Percentiles rank a stretch among this genome's conserved stretches.
phyloP scores from a whole-genome alignment of 208 protist species.

The Acanthamoeba sp. region DNA sequence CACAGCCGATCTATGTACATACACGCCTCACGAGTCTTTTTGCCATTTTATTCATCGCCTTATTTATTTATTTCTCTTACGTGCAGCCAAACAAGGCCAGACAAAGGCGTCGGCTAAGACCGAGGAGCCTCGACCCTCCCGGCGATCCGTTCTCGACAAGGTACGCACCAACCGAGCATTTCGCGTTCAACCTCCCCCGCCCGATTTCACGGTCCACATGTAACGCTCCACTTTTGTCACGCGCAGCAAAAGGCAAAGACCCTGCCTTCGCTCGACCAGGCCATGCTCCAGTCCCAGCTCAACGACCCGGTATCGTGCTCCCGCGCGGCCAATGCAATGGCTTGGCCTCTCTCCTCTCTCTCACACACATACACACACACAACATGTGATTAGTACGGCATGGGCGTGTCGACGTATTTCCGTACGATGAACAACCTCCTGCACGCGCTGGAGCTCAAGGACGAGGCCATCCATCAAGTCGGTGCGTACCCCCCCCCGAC shows the following conservation, averaged over 20 bases:
- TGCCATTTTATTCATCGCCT: neutral
- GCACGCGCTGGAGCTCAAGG: constrained; percentile 2
- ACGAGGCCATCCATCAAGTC: constrained; percentile 11
- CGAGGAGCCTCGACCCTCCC: neutral
- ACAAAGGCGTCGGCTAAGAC: neutral
- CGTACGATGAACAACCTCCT: constrained; percentile 58
- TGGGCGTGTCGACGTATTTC: constrained; percentile 58
- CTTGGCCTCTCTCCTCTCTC: neutral
- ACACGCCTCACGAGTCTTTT: neutral
- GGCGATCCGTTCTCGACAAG: constrained; percentile 8
- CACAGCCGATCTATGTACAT: constrained; percentile 31
- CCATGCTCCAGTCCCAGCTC: constrained; percentile 31
- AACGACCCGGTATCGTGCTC: constrained; percentile 43
- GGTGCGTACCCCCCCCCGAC: neutral
- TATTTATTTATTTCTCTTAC: neutral
- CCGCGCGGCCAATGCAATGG: no score
- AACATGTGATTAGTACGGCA: constrained; percentile 43
- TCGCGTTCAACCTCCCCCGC: neutral
- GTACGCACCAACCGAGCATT: neutral
- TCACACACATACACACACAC: no score
- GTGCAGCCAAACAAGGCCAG: constrained; percentile 21
- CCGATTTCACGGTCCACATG: neutral
- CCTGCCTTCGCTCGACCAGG: constrained; percentile 2
- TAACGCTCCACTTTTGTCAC: no score
- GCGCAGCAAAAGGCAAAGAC: constrained; percentile 5